Conservation (phyloP, 2,329 filamentous ascomycete genomes). For the Gnomoniopsis sp. region DNA sequence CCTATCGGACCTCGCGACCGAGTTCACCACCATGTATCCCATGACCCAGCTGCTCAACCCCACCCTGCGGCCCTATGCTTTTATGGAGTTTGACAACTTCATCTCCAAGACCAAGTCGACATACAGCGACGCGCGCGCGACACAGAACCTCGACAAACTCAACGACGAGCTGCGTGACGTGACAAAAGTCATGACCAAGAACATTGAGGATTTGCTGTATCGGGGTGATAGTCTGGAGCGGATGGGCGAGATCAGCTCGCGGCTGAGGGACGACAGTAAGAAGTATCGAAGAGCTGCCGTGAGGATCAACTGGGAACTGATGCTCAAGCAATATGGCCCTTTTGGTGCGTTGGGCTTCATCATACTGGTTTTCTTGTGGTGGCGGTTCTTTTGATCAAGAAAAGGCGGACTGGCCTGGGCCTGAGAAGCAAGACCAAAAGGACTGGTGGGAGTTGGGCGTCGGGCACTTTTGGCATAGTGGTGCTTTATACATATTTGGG, state of each 20-base stretch:
- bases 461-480: too few species aligned
- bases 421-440: background rate
- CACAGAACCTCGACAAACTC: conserved; percentile 89
- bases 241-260: conserved; percentile 91
- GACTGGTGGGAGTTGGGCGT: conserved; percentile 10
- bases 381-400: conserved; percentile 75
- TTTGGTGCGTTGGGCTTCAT: conserved; percentile 79
- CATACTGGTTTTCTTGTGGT: conserved; percentile 83
- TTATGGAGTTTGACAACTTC: conserved; percentile 97
- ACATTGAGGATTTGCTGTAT: conserved; percentile 96
- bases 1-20: conserved; percentile 83
- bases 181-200: conserved; percentile 99
- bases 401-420: background rate
- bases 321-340: conserved; percentile 95
- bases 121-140: conserved; percentile 87
- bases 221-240: conserved; percentile 89
- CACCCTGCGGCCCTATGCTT: conserved; percentile 83
- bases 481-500: background rate
- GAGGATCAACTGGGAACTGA: conserved; percentile 94
- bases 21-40: conserved; percentile 87
- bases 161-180: conserved; percentile 98
- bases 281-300: conserved; percentile 93
- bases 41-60: conserved; percentile 69
- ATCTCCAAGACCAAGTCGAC: conserved; percentile 89
- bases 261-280: conserved; percentile 85